Evolutionary conservation across 139 green algal species (phyloP).

Genomic region (Trebouxia sp.): DNA sequence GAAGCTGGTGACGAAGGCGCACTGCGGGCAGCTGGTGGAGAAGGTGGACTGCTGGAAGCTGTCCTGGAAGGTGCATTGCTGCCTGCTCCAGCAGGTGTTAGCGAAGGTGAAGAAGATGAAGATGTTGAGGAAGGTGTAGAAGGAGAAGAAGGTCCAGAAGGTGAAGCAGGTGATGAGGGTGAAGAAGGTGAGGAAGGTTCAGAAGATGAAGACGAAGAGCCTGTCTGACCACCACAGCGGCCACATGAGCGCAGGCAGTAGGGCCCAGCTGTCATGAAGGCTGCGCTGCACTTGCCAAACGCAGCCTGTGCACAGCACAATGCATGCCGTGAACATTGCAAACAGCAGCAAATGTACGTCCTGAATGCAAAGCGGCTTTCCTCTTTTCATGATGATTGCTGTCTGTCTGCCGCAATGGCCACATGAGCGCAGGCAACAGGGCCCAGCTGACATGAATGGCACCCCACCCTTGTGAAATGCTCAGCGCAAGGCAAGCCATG

Average conservation of each 20-base stretch:
- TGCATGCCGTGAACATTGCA: background rate
- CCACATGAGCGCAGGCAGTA: constrained; percentile 13
- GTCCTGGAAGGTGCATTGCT: too few relatives aligned
- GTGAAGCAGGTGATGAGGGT: background rate
- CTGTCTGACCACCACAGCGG: background rate
- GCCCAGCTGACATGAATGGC: background rate
- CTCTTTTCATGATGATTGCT: too few relatives aligned
- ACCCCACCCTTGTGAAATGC: background rate
- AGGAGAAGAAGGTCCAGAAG: background rate
- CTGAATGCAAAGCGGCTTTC: too few relatives aligned
- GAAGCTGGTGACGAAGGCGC: too few relatives aligned
- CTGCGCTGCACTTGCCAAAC: background rate
- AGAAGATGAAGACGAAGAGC: too few relatives aligned
- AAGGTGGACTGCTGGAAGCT: too few relatives aligned
- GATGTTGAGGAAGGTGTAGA: too few relatives aligned
- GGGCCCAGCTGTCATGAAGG: background rate
- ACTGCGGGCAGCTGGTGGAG: too few relatives aligned
- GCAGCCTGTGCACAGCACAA: background rate
- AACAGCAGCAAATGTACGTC: too few relatives aligned
- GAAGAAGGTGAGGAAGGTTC: background rate
- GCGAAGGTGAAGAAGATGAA: too few relatives aligned
- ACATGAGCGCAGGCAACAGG: background rate
- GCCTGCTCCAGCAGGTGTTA: too few relatives aligned
- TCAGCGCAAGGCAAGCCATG: background rate
- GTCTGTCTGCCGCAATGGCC: background rate